Evolutionary conservation across 2,329 filamentous ascomycete genomes (phyloP).

Genomic region (Fusarium decemcellulare): DNA sequence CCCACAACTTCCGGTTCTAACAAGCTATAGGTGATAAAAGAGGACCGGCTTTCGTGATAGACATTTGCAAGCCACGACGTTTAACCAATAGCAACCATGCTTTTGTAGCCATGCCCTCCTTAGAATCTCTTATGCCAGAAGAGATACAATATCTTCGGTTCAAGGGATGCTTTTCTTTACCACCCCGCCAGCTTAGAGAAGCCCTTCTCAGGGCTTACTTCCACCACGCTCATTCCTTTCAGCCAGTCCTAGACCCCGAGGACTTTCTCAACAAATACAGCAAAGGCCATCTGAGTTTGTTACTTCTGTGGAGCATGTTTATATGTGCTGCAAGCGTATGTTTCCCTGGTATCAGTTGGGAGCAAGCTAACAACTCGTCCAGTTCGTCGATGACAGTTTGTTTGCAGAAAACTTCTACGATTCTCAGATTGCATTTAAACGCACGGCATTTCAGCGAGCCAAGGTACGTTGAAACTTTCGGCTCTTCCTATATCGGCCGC

Average conservation of each 20-base stretch:
- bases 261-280: conserved; percentile 37
- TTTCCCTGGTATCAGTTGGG: not conserved
- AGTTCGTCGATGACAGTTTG: conserved; percentile 22
- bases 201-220: conserved; percentile 42
- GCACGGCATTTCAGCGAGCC: conserved; percentile 22
- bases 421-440: conserved; percentile 23
- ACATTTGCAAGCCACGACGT: conserved; percentile 12
- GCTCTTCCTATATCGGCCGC: rapidly evolving
- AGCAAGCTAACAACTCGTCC: not conserved
- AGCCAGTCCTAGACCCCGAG: conserved; percentile 40
- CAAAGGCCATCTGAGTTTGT: conserved; percentile 29
- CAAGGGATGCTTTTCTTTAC: conserved; percentile 37
- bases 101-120: not conserved
- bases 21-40: not conserved
- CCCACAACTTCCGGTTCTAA: not conserved
- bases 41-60: conserved; percentile 17
- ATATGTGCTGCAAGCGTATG: conserved; percentile 50
- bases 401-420: conserved; percentile 4
- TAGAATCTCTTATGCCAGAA: conserved; percentile 11
- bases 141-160: conserved; percentile 26
- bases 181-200: conserved; percentile 24
- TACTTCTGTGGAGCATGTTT: conserved; percentile 50
- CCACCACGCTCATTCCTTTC: conserved; percentile 44
- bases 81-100: not conserved
- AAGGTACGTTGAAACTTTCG: conserved; percentile 6